phyloP scores from a whole-genome alignment of 2,329 filamentous ascomycete genomes.

The Hymenoscyphus fraxineus region DNA sequence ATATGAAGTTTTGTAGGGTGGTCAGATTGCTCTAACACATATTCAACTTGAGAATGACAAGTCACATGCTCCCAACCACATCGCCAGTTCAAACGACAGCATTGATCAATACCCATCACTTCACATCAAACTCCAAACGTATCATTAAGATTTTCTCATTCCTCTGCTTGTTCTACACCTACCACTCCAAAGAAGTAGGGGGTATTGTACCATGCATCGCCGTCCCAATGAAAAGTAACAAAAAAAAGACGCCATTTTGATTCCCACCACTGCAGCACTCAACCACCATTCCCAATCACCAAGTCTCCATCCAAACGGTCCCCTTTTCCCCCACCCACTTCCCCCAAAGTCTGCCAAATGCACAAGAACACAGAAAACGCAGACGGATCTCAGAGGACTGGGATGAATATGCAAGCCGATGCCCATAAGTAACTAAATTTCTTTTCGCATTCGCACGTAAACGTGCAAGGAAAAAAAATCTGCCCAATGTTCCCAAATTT shows the following conservation, averaged over 20 bases:
- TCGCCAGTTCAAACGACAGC: not conserved
- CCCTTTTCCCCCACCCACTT: not conserved
- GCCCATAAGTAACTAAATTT: constrained; percentile 10
- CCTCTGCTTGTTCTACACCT: not conserved
- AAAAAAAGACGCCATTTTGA: not conserved
- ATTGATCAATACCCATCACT: not conserved
- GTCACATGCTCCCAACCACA: not conserved
- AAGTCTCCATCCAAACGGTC: not conserved
- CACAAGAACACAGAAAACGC: not conserved
- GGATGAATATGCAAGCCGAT: constrained; percentile 18
- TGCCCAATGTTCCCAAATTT: not conserved
- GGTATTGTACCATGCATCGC: constrained; percentile 1
- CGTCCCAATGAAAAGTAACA: not conserved
- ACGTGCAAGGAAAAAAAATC: not conserved
- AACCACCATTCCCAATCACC: not conserved
- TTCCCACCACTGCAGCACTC: not conserved
- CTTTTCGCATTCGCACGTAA: not conserved
- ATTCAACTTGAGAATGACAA: not conserved
- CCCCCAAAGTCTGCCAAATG: not conserved
- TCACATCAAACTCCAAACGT: not conserved
- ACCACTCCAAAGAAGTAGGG: constrained; percentile 1
- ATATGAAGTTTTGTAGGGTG: too few species aligned
- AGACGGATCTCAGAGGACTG: constrained; percentile 19
- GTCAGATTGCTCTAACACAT: too few species aligned
- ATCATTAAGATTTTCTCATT: not conserved